phyloP scores from a whole-genome alignment of 2,329 filamentous ascomycete genomes.

The Alternaria conjuncta region DNA sequence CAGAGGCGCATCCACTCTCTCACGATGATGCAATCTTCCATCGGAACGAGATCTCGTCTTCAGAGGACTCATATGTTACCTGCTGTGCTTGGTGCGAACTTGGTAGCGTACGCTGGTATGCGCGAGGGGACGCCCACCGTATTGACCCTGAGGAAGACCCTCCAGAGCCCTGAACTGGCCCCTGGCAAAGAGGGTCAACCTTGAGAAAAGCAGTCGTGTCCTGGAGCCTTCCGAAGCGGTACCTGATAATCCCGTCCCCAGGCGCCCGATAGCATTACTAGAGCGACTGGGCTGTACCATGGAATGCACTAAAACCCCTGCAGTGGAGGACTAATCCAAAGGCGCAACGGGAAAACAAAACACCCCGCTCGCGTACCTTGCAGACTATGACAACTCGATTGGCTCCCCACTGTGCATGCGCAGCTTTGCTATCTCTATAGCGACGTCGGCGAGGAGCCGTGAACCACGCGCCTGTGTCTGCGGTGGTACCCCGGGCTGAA shows the following conservation, averaged over 20 bases:
- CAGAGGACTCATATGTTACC: background rate
- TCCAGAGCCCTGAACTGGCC: background rate
- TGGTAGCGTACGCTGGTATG: background rate
- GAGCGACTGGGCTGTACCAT: background rate
- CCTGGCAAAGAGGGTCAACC: background rate
- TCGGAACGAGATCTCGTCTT: background rate
- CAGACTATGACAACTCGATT: background rate
- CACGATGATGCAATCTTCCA: background rate
- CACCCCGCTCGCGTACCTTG: constrained; percentile 11
- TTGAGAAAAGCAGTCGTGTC: constrained; percentile 3
- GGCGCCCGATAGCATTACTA: background rate
- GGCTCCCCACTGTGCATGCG: background rate
- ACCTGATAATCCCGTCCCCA: background rate
- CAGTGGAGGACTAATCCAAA: constrained; percentile 4
- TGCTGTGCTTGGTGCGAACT: background rate
- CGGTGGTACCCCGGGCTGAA: constrained; percentile 12
- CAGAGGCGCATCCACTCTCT: background rate
- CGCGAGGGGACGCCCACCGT: background rate
- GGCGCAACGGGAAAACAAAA: background rate
- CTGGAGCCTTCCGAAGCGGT: background rate
- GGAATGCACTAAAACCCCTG: constrained; percentile 1
- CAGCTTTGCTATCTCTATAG: constrained; percentile 11
- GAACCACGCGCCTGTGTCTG: constrained; percentile 9
- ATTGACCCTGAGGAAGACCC: background rate
- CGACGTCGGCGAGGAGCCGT: constrained; percentile 14